Conservation (phyloP, 1,139 yeast genomes). For the Hyphopichia khmerensis region DNA sequence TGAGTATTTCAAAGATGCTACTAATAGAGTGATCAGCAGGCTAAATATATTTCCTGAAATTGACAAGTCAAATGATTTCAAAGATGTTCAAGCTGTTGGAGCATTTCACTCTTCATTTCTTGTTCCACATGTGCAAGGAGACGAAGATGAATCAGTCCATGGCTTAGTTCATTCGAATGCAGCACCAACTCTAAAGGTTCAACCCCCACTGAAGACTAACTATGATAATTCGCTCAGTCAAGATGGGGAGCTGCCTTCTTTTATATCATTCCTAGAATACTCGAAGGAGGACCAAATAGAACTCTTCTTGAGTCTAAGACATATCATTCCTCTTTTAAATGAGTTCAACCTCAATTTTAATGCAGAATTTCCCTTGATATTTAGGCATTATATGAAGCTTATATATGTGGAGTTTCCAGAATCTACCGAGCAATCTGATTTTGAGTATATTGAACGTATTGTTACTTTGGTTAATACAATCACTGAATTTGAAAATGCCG, state of each 20-base stretch:
- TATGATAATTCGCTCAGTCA: too few species aligned
- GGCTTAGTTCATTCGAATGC: too few species aligned
- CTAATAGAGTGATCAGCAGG: constrained; percentile 13
- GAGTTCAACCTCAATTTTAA: constrained; percentile 31
- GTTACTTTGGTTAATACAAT: constrained; percentile 22
- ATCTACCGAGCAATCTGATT: constrained; percentile 16
- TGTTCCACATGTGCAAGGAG: too few species aligned
- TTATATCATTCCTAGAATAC: constrained; percentile 5
- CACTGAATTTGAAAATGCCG: constrained; percentile 31
- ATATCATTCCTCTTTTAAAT: constrained; percentile 30
- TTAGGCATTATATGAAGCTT: constrained; percentile 21
- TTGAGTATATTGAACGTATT: constrained; percentile 22
- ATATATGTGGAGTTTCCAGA: constrained; percentile 20
- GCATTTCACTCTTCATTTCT: neutral
- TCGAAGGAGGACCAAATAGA: constrained; percentile 15
- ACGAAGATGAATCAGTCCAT: too few species aligned
- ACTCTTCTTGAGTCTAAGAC: constrained; percentile 16
- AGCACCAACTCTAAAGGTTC: too few species aligned
- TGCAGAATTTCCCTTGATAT: constrained; percentile 19
- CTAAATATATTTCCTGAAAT: constrained; percentile 13
- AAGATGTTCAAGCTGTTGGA: neutral
- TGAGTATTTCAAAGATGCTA: constrained; percentile 7
- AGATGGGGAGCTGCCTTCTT: constrained; percentile 1
- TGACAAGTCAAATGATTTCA: neutral
- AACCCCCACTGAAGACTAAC: too few species aligned